Percentiles rank a stretch among this genome's conserved stretches.
phyloP scores from a whole-genome alignment of 169 alveolate genomes.

The Plasmodium sp. region DNA sequence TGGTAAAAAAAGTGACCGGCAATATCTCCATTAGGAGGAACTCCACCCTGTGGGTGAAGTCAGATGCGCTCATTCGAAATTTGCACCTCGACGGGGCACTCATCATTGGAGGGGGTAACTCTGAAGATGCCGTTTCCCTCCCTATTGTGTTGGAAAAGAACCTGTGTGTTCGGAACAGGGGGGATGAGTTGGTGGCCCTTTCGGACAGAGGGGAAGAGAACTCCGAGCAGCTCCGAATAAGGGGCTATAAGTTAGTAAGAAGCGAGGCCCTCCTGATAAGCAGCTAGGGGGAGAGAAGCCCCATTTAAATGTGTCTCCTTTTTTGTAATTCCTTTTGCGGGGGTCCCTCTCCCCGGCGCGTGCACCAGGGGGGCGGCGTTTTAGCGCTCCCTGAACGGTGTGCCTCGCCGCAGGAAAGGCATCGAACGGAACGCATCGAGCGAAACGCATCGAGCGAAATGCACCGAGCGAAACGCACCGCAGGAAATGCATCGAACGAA shows the following conservation, averaged over 20 bases:
- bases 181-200: conserved; percentile 19
- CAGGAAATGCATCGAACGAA: no score
- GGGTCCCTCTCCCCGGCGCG: background rate
- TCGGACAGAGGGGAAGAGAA: background rate
- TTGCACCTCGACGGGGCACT: conserved; percentile 34
- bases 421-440: no score
- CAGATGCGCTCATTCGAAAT: conserved; percentile 52
- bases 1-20: conserved; percentile 55
- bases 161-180: conserved; percentile 32
- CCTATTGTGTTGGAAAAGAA: conserved; percentile 51
- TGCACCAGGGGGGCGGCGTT: background rate
- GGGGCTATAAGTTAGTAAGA: conserved; percentile 28
- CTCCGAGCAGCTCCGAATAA: background rate
- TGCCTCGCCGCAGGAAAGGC: no score
- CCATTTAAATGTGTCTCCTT: background rate
- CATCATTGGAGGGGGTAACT: conserved; percentile 15
- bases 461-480: no score
- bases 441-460: no score
- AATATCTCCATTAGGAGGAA: conserved; percentile 26
- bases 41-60: conserved; percentile 52
- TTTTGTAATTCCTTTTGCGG: background rate
- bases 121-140: background rate
- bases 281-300: background rate
- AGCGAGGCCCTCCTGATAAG: conserved; percentile 32
- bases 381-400: background rate